These are phyloP conservation scores for Amaranthus tricolor DNA, from an alignment of 179 eudicot genomes.

Conservation along the genomic window DNA sequence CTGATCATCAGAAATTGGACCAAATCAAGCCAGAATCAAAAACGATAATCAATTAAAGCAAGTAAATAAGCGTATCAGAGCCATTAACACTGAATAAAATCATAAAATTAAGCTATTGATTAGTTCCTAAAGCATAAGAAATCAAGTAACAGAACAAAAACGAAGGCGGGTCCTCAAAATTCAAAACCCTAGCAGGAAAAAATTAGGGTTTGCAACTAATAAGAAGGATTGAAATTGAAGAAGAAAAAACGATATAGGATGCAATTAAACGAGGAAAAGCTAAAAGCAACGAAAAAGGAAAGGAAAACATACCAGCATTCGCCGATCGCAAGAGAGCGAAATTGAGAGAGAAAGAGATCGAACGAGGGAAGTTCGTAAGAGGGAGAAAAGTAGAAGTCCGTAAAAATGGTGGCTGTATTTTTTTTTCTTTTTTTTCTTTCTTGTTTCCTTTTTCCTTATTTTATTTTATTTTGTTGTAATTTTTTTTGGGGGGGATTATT, in stretches of 20 bases:
- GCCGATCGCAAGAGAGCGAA: constrained; percentile 30
- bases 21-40: not conserved
- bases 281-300: not conserved
- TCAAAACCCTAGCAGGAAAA: constrained; percentile 31
- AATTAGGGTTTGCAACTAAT: constrained; percentile 18
- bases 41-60: not conserved
- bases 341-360: constrained; percentile 16
- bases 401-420: constrained; percentile 35
- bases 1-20: constrained; percentile 5
- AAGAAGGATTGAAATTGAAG: constrained; percentile 14
- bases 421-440: constrained; percentile 1
- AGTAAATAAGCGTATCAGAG: constrained; percentile 1
- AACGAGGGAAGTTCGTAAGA: constrained; percentile 27
- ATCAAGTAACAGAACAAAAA: constrained; percentile 19
- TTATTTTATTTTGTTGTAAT: not conserved
- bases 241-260: constrained; percentile 8
- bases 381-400: constrained; percentile 19
- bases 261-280: constrained; percentile 11
- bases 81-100: constrained; percentile 14
- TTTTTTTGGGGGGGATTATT: not conserved
- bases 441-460: not conserved
- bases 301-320: constrained; percentile 20
- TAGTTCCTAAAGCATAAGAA: constrained; percentile 1
- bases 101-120: constrained; percentile 16
- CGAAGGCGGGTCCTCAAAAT: not conserved